Percentiles rank a stretch among this genome's conserved stretches.
Conservation (phyloP, 179 eudicot genomes). For the Beta corolliflora region DNA sequence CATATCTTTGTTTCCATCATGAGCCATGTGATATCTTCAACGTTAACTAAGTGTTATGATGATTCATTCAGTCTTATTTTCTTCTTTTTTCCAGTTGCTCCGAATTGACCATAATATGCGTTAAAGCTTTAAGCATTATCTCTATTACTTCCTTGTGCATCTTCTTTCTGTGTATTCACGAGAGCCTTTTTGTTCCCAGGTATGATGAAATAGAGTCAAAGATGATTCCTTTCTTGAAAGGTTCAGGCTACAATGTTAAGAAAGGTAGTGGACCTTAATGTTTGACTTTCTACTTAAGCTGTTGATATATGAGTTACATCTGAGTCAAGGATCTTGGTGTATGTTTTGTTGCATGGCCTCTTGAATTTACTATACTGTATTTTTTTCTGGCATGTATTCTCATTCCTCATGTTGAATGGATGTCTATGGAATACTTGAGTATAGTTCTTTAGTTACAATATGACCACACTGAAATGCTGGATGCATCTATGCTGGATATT, state of each 20-base stretch:
- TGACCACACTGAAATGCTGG: background rate
- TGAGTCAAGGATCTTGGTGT: background rate
- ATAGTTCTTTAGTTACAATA: background rate
- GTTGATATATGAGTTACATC: background rate
- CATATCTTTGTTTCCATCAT: background rate
- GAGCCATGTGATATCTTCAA: background rate
- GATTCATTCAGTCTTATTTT: too few relatives aligned
- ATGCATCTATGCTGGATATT: background rate
- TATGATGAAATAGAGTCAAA: conserved; percentile 90
- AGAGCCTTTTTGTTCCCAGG: conserved; percentile 39
- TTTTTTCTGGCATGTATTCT: background rate
- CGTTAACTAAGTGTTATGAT: too few relatives aligned
- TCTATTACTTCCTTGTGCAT: background rate
- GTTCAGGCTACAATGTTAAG: conserved; percentile 91
- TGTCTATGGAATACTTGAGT: background rate
- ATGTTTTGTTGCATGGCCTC: background rate
- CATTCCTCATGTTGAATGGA: background rate
- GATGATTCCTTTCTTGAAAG: conserved; percentile 72
- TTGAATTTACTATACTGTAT: background rate
- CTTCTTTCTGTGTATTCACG: background rate
- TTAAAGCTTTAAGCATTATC: background rate
- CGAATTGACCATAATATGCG: background rate
- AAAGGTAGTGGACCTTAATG: conserved; percentile 56
- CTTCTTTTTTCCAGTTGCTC: too few relatives aligned
- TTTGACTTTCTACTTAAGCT: background rate